Evolutionary conservation across 768 basidiomycete species (phyloP).

Genomic region (Phylloporus scabripes): DNA sequence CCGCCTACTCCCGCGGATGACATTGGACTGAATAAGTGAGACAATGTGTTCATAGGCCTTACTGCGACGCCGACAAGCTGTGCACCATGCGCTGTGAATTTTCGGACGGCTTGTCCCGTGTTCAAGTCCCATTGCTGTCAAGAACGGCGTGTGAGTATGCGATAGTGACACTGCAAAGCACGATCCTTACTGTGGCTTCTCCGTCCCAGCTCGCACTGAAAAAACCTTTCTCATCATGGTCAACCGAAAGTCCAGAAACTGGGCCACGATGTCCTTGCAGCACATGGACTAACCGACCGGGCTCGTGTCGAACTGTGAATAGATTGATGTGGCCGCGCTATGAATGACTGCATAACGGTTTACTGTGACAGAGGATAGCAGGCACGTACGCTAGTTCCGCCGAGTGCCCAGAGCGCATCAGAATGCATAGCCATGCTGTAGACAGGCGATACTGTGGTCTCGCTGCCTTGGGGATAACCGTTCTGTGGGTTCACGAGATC

Average conservation of each 20-base stretch:
- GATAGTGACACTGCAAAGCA: neutral
- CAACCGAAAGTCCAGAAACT: conserved; percentile 79
- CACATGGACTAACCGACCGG: conserved; percentile 69
- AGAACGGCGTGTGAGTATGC: conserved; percentile 5
- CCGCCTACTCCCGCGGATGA: conserved; percentile 23
- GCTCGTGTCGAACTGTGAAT: conserved; percentile 88
- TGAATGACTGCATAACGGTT: conserved; percentile 13
- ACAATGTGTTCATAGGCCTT: conserved; percentile 50
- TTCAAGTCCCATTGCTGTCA: conserved; percentile 96
- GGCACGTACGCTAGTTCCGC: conserved; percentile 73
- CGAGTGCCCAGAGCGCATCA: conserved; percentile 88
- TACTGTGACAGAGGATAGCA: conserved; percentile 14
- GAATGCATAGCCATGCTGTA: conserved; percentile 90
- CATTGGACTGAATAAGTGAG: conserved; percentile 25
- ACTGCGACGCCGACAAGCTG: conserved; percentile 81
- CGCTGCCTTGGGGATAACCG: conserved; percentile 40
- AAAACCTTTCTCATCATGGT: conserved; percentile 77
- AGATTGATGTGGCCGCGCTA: conserved; percentile 90
- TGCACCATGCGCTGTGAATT: conserved; percentile 75
- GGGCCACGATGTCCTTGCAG: conserved; percentile 67
- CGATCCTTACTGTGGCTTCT: conserved; percentile 63
- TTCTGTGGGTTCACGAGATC: conserved; percentile 19
- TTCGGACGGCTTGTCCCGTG: conserved; percentile 72
- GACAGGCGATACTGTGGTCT: conserved; percentile 60
- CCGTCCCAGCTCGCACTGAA: conserved; percentile 96